Evolutionary conservation across 2,329 filamentous ascomycete genomes (phyloP), one percentile per base, ranked within the genome.

Genomic region (Aspergillus ochraceoroseus): DNA sequence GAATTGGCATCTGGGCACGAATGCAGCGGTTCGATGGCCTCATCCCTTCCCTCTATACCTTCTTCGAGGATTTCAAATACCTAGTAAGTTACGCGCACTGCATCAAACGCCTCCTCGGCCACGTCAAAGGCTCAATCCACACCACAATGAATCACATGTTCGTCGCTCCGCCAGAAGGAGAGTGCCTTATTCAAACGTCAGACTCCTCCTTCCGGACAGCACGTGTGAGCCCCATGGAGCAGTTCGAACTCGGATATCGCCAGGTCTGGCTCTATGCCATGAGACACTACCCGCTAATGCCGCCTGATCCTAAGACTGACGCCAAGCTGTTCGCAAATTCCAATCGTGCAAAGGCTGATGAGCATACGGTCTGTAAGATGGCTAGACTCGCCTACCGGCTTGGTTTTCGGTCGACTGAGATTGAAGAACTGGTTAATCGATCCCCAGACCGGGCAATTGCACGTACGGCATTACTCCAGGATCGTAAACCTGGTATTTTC

Each of bases 1-100:
- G 44, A 29, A 20, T 12, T 22, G 20, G 8, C 5, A 44, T 44
- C 23, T 44, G 32, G 32, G 19, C 20, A 12, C 17, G 23, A 9
- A 9, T 41, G 2, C 29, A 40, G 30, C 11, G 23, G 4, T 22
- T 18, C 3, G 13, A 41, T n/a, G 9, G 12, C 2, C 23, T 33
- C 6, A 30, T 44, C 30, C 32, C 57, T 5, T 66, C 57, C 22
- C 55, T 68, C 15, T 52, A 56, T 39, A 61, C 46, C 23, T 67
- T 68, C 47, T 68, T 68, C 43, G 43, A 62, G 34, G 58, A 68
- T 40, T 43, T 66, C 7, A 59, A 55, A 31, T 66, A 62, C 40
- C 41, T 67, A 5, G 48, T 59, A 49, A 43, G 34, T 15, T 55
- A 48, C 27, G 49, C 53, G 14, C 35, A 61, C 36, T 51, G 36